A percentile compares a stretch with the other conserved stretches of the same genome.
Conservation (phyloP, 2,329 filamentous ascomycete species). For the Pyricularia pennisetigena region DNA sequence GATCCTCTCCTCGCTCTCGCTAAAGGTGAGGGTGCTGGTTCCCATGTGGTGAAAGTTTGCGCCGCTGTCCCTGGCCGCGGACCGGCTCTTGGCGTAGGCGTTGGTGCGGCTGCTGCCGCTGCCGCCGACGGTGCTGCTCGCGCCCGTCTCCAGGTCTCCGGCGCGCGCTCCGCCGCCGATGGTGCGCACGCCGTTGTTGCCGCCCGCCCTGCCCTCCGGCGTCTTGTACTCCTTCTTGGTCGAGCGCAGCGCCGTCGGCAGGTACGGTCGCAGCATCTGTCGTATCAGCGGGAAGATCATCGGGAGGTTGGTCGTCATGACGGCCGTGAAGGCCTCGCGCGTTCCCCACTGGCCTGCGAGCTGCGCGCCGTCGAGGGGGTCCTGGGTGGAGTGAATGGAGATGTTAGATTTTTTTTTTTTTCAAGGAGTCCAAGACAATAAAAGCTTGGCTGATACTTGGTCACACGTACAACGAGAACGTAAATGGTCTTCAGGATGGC, state of each 20-base stretch:
- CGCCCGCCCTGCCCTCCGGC: slow-evolving; percentile 16
- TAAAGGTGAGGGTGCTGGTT: slow-evolving; percentile 14
- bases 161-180: slow-evolving; percentile 29
- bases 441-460: background rate
- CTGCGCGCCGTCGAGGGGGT: slow-evolving; percentile 21
- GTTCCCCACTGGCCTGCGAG: slow-evolving; percentile 23
- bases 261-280: slow-evolving; percentile 23
- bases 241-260: slow-evolving; percentile 25
- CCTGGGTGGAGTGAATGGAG: slow-evolving; percentile 10
- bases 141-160: slow-evolving; percentile 18
- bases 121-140: slow-evolving; percentile 24
- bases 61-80: slow-evolving; percentile 13
- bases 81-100: slow-evolving; percentile 6
- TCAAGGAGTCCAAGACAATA: background rate
- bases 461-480: slow-evolving; percentile 18
- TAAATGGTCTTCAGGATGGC: slow-evolving; percentile 23
- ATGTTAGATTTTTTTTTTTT: background rate
- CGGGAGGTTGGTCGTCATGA: slow-evolving; percentile 27
- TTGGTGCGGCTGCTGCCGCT: slow-evolving; percentile 13
- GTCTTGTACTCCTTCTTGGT: slow-evolving; percentile 23
- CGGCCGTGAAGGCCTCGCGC: slow-evolving; percentile 28
- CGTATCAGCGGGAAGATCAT: slow-evolving; percentile 31
- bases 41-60: slow-evolving; percentile 16
- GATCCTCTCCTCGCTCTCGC: slow-evolving; percentile 18
- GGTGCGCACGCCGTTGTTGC: slow-evolving; percentile 18